A percentile compares a stretch with the other conserved stretches of the same genome.
Conservation (phyloP, 2,329 filamentous ascomycete species). For the Phyllosticta citriasiana region DNA sequence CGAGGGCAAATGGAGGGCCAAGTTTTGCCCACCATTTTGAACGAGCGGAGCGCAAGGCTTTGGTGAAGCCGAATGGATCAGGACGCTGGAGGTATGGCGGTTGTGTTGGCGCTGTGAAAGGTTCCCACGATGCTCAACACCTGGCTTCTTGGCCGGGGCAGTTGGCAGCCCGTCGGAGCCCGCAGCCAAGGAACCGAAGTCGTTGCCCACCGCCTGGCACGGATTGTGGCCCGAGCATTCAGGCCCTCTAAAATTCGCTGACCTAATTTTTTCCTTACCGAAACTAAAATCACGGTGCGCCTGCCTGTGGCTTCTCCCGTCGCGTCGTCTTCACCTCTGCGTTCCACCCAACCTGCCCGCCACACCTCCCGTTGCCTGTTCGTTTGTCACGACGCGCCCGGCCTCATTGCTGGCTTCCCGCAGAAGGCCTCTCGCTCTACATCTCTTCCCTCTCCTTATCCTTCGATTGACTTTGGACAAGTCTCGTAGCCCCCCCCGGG, state of each 20-base stretch:
- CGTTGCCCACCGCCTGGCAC: too few relatives aligned
- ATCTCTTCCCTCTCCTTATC: not conserved
- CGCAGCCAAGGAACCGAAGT: not conserved
- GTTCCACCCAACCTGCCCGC: not conserved
- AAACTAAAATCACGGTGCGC: not conserved
- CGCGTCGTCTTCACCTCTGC: not conserved
- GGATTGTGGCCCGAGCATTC: not conserved
- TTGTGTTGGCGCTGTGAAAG: not conserved
- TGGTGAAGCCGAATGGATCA: not conserved
- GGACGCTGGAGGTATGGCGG: not conserved
- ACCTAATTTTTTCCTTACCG: not conserved
- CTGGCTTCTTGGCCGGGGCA: constrained; percentile 4
- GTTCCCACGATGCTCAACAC: constrained; percentile 1
- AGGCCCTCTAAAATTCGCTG: not conserved
- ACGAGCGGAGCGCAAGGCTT: not conserved
- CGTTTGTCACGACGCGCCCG: too few relatives aligned
- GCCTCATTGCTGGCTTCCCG: too few relatives aligned
- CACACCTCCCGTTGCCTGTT: too few relatives aligned
- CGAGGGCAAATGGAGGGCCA: not conserved
- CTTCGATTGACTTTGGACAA: not conserved
- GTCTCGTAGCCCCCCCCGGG: not conserved
- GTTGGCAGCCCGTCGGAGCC: not conserved
- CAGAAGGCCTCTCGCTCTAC: too few relatives aligned
- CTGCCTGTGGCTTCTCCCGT: not conserved
- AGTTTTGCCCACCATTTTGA: constrained; percentile 1